phyloP scores from a whole-genome alignment of 345 rosid genomes.

The Linum lewisii region DNA sequence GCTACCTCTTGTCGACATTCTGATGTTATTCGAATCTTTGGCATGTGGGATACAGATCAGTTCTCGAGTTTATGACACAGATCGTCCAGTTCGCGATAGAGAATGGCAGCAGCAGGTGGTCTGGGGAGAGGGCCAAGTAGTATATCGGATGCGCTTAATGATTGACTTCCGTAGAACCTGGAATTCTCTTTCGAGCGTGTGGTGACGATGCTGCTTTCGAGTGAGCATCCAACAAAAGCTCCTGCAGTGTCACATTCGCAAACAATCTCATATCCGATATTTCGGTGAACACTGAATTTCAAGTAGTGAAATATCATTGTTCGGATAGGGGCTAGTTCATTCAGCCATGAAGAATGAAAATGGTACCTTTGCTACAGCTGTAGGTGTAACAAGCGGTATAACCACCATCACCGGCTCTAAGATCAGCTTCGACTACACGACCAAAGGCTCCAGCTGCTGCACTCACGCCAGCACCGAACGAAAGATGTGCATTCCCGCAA shows the following conservation, averaged over 20 bases:
- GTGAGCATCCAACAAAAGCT: slow-evolving; percentile 88
- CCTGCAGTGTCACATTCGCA: slow-evolving; percentile 32
- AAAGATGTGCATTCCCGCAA: slow-evolving; percentile 70
- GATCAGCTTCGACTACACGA: slow-evolving; percentile 77
- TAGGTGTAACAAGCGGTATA: slow-evolving; percentile 93
- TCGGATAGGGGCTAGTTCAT: too few species aligned
- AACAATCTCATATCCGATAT: neutral
- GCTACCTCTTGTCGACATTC: too few species aligned
- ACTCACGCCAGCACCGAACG: slow-evolving; percentile 89
- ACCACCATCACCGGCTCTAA: slow-evolving; percentile 92
- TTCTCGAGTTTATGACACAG: slow-evolving; percentile 48
- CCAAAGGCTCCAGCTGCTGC: slow-evolving; percentile 82
- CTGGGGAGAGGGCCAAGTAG: slow-evolving; percentile 70
- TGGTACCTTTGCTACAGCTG: slow-evolving; percentile 93
- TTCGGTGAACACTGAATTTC: too few species aligned
- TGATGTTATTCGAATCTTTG: too few species aligned
- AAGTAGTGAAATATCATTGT: too few species aligned
- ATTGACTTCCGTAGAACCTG: slow-evolving; percentile 78
- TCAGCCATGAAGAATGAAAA: slow-evolving; percentile 1
- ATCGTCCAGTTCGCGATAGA: slow-evolving; percentile 65
- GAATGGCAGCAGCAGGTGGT: slow-evolving; percentile 83
- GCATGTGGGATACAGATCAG: slow-evolving; percentile 16
- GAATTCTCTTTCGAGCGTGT: slow-evolving; percentile 62
- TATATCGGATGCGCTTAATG: slow-evolving; percentile 59
- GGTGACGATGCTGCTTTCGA: slow-evolving; percentile 78